phyloP scores from a whole-genome alignment of 441 rosid genomes.

The Corymbia calophylla region DNA sequence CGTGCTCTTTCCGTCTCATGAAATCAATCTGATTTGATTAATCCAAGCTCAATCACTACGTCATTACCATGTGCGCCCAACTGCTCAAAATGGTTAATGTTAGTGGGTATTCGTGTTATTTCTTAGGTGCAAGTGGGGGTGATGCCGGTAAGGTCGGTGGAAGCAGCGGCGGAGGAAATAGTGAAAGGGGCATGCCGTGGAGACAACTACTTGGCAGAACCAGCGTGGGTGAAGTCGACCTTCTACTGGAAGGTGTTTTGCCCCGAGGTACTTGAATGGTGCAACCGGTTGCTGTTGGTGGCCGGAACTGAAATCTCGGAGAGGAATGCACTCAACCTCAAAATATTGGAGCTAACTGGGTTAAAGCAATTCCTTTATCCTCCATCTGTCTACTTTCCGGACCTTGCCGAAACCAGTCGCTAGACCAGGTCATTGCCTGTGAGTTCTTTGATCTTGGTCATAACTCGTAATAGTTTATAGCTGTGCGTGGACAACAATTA shows the following conservation, averaged over 20 bases:
- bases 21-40: not conserved
- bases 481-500: not conserved
- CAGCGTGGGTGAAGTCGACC: conserved; percentile 33
- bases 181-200: conserved; percentile 40
- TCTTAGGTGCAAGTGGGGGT: conserved; percentile 31
- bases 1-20: not conserved
- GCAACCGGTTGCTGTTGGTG: not conserved
- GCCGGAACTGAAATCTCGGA: not conserved
- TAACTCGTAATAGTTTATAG: not conserved
- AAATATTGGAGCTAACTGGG: not conserved
- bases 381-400: conserved; percentile 7
- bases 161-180: conserved; percentile 33
- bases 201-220: conserved; percentile 32
- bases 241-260: conserved; percentile 40
- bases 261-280: conserved; percentile 39
- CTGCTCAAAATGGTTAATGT: not conserved
- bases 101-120: not conserved
- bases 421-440: not conserved
- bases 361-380: not conserved
- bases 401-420: conserved; percentile 20
- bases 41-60: not conserved
- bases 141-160: conserved; percentile 21
- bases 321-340: not conserved
- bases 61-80: rapidly evolving
- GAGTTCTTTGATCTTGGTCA: not conserved